Evolutionary conservation across 2,329 filamentous ascomycete genomes (phyloP), one percentile per base, ranked within the genome.

Genomic region (Pseudogymnoascus sp.): DNA sequence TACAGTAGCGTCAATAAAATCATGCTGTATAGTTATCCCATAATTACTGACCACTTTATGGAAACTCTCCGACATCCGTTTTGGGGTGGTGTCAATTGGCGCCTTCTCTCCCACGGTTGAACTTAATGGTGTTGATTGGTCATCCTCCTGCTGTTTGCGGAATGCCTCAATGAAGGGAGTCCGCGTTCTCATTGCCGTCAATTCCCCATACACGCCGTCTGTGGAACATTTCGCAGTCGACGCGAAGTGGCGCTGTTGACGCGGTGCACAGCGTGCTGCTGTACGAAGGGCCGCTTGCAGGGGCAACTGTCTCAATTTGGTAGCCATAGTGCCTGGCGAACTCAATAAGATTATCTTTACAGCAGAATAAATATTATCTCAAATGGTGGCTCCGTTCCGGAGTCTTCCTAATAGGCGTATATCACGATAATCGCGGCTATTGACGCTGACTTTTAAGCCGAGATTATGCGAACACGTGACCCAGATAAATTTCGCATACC

Each of bases 91-190:
- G 68, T 86, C 80, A 43, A 68, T 54, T 60, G 81, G 78, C 68
- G 82, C 75, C 16, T 76, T 70, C 43, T 68, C 63, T 21, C 60
- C 57, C 51, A 60, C 16, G 2, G 68, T 60, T 5, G 65, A 39
- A 3, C 6, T 37, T 10, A 54, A 63, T 54, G 43, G 37, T 2
- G 39, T 8, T n/a, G 34, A n/a, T 16, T 19, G 43, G 8, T 41
- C 45, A 43, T 74, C 73, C 19, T 72, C 68, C 64, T 82, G 80
- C 68, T 82, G 80, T 68, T 81, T 78, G 19, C 79, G 79, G 60
- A 89, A 77, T 0, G 87, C 87, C 68, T 89, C 84, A 43, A 90
- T 81, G 84, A 87, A 90, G 28, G 87, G 86, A n/a, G 81, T 87
- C 66, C 83, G 83, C 6, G 87, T 83, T 51, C 85, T 78, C 76